Evolutionary conservation across 768 basidiomycete genomes (phyloP).

Genomic region (Suillus lakei): DNA sequence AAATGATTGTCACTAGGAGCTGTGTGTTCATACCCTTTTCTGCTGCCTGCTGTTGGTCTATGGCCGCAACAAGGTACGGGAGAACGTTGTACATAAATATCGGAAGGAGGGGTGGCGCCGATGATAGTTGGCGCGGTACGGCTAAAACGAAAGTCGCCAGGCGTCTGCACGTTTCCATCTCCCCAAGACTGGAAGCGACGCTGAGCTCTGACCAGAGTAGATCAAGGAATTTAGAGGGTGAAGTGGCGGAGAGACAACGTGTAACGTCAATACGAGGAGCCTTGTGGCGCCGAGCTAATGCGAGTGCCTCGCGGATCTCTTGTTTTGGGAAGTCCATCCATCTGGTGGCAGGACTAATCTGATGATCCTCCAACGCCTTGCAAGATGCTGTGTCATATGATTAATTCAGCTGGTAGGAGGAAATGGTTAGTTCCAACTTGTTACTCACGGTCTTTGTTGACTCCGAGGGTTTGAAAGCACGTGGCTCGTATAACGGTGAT

Average conservation of each 20-base stretch:
- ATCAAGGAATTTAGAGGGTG: slow-evolving; percentile 66
- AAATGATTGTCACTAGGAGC: slow-evolving; percentile 65
- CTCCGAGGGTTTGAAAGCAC: slow-evolving; percentile 43
- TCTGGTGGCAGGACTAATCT: slow-evolving; percentile 33
- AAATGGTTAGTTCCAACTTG: background rate
- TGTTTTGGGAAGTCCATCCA: slow-evolving; percentile 60
- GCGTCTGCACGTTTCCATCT: slow-evolving; percentile 65
- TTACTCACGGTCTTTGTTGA: slow-evolving; percentile 42
- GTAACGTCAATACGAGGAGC: slow-evolving; percentile 68
- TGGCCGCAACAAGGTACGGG: slow-evolving; percentile 56
- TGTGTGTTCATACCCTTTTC: slow-evolving; percentile 65
- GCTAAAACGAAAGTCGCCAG: slow-evolving; percentile 72
- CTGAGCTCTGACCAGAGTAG: slow-evolving; percentile 72
- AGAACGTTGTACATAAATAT: slow-evolving; percentile 73
- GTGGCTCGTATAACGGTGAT: slow-evolving; percentile 43
- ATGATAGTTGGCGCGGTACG: slow-evolving; percentile 53
- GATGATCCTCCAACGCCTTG: slow-evolving; percentile 21
- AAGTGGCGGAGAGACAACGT: slow-evolving; percentile 60
- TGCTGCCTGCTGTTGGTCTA: slow-evolving; percentile 57
- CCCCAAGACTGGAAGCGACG: slow-evolving; percentile 56
- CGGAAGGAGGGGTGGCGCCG: slow-evolving; percentile 67
- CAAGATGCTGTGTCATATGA: slow-evolving; percentile 18
- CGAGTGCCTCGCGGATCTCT: slow-evolving; percentile 60
- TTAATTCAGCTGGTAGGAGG: background rate
- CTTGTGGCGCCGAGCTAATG: slow-evolving; percentile 62